A percentile compares a stretch with the other conserved stretches of the same genome.
phyloP scores from a whole-genome alignment of 1,139 yeast genomes.

The Blastobotrys buckinghamii region DNA sequence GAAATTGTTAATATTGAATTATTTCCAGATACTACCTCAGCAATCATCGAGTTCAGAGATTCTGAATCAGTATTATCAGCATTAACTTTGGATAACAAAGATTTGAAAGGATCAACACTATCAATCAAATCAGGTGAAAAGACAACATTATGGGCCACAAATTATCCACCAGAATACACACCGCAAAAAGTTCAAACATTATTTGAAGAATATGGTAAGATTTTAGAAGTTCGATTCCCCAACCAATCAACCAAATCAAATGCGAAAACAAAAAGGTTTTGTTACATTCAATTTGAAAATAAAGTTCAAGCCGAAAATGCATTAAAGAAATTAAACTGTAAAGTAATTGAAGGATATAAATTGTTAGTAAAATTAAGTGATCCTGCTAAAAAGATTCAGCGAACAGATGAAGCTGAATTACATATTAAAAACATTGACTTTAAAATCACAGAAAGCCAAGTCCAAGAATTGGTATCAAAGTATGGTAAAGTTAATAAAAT shows the following conservation, averaged over 20 bases:
- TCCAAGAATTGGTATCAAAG: slow-evolving; percentile 33
- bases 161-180: slow-evolving; percentile 57
- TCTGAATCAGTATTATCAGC: slow-evolving; percentile 53
- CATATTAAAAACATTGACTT: slow-evolving; percentile 50
- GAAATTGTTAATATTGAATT: slow-evolving; percentile 36
- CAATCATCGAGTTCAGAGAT: slow-evolving; percentile 46
- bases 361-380: slow-evolving; percentile 55
- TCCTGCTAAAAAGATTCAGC: slow-evolving; percentile 34
- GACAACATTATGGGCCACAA: slow-evolving; percentile 61
- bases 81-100: slow-evolving; percentile 52
- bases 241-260: slow-evolving; percentile 42
- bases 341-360: slow-evolving; percentile 21
- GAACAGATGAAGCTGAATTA: slow-evolving; percentile 28
- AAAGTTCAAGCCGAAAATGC: slow-evolving; percentile 47
- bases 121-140: slow-evolving; percentile 41
- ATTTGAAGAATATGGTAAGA: slow-evolving; percentile 44
- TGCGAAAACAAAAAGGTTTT: slow-evolving; percentile 51
- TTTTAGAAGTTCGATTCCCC: slow-evolving; percentile 61
- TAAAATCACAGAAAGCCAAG: slow-evolving; percentile 24
- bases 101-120: slow-evolving; percentile 40
- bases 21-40: slow-evolving; percentile 12
- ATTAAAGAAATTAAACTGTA: slow-evolving; percentile 37
- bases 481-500: slow-evolving; percentile 45
- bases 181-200: slow-evolving; percentile 38
- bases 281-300: slow-evolving; percentile 58